Percentiles rank a stretch among this genome's conserved stretches.
phyloP scores from a whole-genome alignment of 306 rosid species.

The Prunus persica region Prunus_persica_NCBIv2 NC_034009.1:27929501-27930000 shows the following conservation, averaged over 20 bases:
- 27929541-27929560: background rate
- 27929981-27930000: background rate
- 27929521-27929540: constrained; percentile 42
- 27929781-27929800: constrained; percentile 12
- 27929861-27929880: constrained; percentile 33
- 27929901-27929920: background rate
- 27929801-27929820: constrained; percentile 37
- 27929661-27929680: constrained; percentile 89
- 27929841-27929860: constrained; percentile 46
- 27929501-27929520: constrained; percentile 62
- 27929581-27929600: background rate
- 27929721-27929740: constrained; percentile 13
- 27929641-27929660: constrained; percentile 70
- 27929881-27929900: background rate
- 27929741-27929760: constrained; percentile 34
- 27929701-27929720: constrained; percentile 52
- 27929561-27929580: background rate
- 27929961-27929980: background rate
- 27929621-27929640: constrained; percentile 70
- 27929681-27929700: constrained; percentile 87
- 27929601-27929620: constrained; percentile 40
- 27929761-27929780: constrained; percentile 32
- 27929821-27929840: constrained; percentile 31
- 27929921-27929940: too few relatives aligned
- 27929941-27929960: too few relatives aligned